Percentiles rank a stretch among this genome's conserved stretches.
Evolutionary conservation across 257 asterid species (phyloP).

Genomic region (Solanum tarapatanum): DNA sequence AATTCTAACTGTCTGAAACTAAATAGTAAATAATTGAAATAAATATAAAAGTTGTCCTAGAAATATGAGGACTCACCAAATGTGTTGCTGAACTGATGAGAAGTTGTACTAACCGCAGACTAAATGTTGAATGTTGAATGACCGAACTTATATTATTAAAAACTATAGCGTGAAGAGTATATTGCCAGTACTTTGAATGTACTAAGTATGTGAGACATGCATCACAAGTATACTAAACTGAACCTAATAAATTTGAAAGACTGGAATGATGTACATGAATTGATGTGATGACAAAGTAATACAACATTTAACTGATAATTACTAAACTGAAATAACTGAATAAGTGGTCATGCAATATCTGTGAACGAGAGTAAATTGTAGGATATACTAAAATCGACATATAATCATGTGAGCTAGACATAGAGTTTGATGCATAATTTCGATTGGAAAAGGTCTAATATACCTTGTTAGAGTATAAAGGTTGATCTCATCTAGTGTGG

Average conservation of each 20-base stretch:
- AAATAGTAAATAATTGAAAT: no score
- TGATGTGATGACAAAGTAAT: background rate
- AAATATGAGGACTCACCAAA: no score
- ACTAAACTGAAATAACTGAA: background rate
- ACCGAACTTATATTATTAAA: no score
- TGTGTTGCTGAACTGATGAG: no score
- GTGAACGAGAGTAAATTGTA: background rate
- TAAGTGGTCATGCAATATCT: background rate
- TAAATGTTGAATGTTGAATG: no score
- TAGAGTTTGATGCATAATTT: no score
- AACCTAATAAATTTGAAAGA: background rate
- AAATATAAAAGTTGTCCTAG: no score
- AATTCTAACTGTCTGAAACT: no score
- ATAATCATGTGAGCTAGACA: background rate
- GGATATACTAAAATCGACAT: background rate
- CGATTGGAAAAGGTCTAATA: background rate
- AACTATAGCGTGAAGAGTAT: no score
- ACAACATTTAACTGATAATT: background rate
- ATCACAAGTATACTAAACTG: background rate
- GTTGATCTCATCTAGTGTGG: background rate
- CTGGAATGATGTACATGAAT: background rate
- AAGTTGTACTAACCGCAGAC: no score
- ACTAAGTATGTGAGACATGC: background rate
- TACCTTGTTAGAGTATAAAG: background rate
- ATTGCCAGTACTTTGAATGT: background rate